A percentile compares a stretch with the other conserved stretches of the same genome.
Evolutionary conservation across 306 rosid genomes (phyloP).

Genomic region (Fagus crenata): DNA sequence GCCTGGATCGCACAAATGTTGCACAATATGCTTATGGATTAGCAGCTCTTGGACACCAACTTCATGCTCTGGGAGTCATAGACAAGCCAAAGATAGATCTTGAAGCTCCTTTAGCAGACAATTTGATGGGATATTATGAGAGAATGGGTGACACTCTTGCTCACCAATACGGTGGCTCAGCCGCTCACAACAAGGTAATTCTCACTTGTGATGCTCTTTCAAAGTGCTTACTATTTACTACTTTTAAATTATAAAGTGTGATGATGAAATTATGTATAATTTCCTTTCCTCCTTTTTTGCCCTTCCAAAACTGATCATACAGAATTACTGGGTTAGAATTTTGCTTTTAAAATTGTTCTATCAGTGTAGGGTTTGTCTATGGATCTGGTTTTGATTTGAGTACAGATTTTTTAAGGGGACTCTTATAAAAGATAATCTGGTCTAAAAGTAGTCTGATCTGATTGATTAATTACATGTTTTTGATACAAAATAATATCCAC

Average conservation of each 20-base stretch:
- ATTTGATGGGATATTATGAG: constrained; percentile 76
- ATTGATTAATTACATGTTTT: background rate
- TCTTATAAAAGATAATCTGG: background rate
- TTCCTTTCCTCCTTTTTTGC: background rate
- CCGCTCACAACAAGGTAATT: constrained; percentile 95
- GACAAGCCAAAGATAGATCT: constrained; percentile 63
- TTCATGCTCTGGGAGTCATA: constrained; percentile 56
- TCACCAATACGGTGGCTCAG: constrained; percentile 93
- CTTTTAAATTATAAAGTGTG: background rate
- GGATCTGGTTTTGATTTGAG: background rate
- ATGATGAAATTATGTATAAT: background rate
- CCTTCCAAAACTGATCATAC: background rate
- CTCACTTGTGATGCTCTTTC: constrained; percentile 1
- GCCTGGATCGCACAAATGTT: constrained; percentile 96
- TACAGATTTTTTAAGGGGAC: background rate
- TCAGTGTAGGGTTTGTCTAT: background rate
- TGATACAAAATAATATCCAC: background rate
- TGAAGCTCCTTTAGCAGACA: constrained; percentile 73
- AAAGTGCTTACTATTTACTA: background rate
- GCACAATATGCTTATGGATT: constrained; percentile 92
- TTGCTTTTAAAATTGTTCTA: background rate
- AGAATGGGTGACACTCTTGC: constrained; percentile 93
- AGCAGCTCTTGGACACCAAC: constrained; percentile 75
- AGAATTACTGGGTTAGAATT: background rate
- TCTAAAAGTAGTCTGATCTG: background rate